phyloP scores from a whole-genome alignment of 768 basidiomycete species.

The Galerina marginata region DNA sequence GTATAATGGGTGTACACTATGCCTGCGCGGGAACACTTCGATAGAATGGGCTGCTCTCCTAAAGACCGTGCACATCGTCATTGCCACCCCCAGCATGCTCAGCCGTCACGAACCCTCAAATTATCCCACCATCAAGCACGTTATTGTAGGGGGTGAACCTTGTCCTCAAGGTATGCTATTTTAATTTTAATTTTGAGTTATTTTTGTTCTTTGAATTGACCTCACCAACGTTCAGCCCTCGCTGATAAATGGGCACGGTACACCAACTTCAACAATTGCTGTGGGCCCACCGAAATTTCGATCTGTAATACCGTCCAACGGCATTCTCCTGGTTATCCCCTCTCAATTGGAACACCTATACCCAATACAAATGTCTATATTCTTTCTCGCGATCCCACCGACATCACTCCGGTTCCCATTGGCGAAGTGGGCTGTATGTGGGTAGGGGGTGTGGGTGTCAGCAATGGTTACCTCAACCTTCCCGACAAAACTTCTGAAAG shows the following conservation, averaged over 20 bases:
- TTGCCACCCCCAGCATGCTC: constrained; percentile 59
- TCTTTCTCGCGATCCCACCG: not conserved
- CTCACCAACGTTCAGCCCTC: not conserved
- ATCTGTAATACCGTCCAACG: not conserved
- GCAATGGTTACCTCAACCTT: constrained; percentile 33
- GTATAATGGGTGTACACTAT: constrained; percentile 57
- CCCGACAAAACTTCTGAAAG: constrained; percentile 42
- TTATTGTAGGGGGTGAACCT: not conserved
- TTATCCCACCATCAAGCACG: not conserved
- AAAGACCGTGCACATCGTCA: constrained; percentile 55
- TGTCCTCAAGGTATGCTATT: not conserved
- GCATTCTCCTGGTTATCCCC: not conserved
- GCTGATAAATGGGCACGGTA: not conserved
- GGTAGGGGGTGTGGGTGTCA: constrained; percentile 46
- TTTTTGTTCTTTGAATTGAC: no score
- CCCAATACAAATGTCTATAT: not conserved
- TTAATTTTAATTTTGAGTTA: no score
- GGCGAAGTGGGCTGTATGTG: constrained; percentile 38
- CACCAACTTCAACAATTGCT: not conserved
- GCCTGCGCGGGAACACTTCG: constrained; percentile 54
- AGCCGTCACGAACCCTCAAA: constrained; percentile 21
- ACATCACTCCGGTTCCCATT: not conserved
- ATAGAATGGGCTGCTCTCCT: constrained; percentile 55
- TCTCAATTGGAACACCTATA: not conserved
- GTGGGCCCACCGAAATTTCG: not conserved